These are phyloP conservation scores for Sphaerostilbella broomeana DNA, from an alignment of 2,329 filamentous ascomycete genomes.

Conservation along the genomic window DNA sequence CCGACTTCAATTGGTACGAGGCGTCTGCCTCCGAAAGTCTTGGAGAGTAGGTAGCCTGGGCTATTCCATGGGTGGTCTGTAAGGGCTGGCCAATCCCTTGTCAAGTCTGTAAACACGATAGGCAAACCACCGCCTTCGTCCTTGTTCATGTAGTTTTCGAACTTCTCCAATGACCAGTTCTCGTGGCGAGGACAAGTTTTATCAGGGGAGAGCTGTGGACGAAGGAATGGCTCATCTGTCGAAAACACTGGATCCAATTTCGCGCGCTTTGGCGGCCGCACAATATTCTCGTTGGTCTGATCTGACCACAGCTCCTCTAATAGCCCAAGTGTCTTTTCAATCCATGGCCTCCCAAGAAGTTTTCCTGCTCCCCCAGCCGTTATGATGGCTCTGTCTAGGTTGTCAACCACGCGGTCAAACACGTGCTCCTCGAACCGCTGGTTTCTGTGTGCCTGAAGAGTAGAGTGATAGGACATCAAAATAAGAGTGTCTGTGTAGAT, in stretches of 20 bases:
- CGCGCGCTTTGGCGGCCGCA: conserved; percentile 20
- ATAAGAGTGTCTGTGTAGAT: conserved; percentile 67
- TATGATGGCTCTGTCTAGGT: conserved; percentile 71
- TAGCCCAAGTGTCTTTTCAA: conserved; percentile 44
- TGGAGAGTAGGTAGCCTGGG: conserved; percentile 65
- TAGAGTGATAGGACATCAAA: conserved; percentile 46
- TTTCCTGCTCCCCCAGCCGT: conserved; percentile 58
- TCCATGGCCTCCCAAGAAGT: conserved; percentile 42
- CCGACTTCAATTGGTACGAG: conserved; percentile 84
- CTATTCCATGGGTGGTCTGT: conserved; percentile 60
- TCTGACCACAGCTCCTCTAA: conserved; percentile 28
- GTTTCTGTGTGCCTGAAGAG: conserved; percentile 17
- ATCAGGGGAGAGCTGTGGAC: conserved; percentile 20
- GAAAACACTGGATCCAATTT: conserved; percentile 19
- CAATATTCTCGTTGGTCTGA: conserved; percentile 2
- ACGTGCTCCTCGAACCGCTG: conserved; percentile 13
- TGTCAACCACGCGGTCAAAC: conserved; percentile 53
- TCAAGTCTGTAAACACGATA: conserved; percentile 60
- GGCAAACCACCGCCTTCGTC: conserved; percentile 44
- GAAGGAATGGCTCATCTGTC: conserved; percentile 22
- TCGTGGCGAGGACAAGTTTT: conserved; percentile 24
- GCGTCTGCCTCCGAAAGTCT: conserved; percentile 68
- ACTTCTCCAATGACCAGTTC: conserved; percentile 48
- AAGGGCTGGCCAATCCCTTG: conserved; percentile 70
- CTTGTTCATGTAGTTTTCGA: conserved; percentile 54